phyloP scores from a whole-genome alignment of 345 rosid genomes.

The Erodium maritimum region DNA sequence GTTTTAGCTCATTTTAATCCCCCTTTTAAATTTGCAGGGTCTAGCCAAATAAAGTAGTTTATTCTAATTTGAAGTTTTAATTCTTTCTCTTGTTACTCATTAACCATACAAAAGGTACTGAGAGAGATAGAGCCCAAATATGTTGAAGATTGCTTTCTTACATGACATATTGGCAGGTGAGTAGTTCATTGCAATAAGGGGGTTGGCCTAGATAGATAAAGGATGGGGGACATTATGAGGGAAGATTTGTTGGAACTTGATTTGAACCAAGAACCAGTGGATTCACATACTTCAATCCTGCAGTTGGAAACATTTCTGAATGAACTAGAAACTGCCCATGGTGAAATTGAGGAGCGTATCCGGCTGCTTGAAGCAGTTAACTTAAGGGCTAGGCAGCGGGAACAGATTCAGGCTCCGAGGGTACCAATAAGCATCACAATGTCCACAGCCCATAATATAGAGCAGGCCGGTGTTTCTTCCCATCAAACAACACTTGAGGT shows the following conservation, averaged over 20 bases:
- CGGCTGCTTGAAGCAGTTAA: conserved; percentile 44
- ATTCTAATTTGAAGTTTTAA: not conserved
- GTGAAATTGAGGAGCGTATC: conserved; percentile 41
- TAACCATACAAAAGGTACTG: not conserved
- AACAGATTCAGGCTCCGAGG: conserved; percentile 3
- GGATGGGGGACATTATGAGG: conserved; percentile 9
- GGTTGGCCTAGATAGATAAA: not conserved
- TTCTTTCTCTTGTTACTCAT: not conserved
- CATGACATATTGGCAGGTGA: not conserved
- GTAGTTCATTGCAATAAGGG: not conserved
- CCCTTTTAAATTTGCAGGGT: not conserved
- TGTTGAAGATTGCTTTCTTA: not conserved
- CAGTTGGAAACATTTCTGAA: conserved; percentile 25
- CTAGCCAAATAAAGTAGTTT: not conserved
- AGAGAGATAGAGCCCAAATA: not conserved
- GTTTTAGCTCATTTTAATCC: not conserved
- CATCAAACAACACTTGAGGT: conserved; percentile 19
- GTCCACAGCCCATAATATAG: conserved; percentile 11
- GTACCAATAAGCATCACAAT: conserved; percentile 1
- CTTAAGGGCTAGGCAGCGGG: conserved; percentile 32
- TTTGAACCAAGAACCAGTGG: conserved; percentile 38
- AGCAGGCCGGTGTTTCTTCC: conserved; percentile 11
- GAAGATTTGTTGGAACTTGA: conserved; percentile 41
- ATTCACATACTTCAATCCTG: conserved; percentile 16
- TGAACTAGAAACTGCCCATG: conserved; percentile 38